phyloP scores from a whole-genome alignment of 192 early-diverging fungal species.

The Podochytrium sp. region DNA sequence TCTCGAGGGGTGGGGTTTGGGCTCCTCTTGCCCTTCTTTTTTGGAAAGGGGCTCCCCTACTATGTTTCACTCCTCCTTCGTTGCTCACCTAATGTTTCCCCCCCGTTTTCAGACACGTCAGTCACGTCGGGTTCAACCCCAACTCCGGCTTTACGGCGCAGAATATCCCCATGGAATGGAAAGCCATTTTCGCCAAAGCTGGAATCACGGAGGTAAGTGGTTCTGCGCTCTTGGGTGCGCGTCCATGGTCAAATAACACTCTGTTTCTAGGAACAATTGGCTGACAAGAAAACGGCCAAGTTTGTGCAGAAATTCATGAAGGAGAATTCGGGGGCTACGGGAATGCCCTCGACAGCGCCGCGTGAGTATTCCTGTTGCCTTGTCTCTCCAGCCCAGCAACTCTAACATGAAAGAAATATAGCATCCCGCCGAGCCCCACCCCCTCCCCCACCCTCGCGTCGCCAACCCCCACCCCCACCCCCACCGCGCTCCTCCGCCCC shows the following conservation, averaged over 20 bases:
- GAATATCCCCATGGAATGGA: conserved; percentile 62
- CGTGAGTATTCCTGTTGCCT: conserved; percentile 14
- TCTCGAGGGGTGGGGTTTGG: too few species aligned
- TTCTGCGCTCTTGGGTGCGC: too few species aligned
- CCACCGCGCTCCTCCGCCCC: conserved; percentile 14
- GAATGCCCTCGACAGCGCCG: conserved; percentile 22
- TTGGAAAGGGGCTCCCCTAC: too few species aligned
- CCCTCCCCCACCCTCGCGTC: conserved; percentile 41
- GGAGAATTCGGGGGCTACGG: conserved; percentile 35
- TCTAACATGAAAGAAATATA: not conserved
- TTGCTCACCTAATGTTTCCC: conserved; percentile 10
- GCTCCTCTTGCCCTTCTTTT: too few species aligned
- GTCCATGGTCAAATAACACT: too few species aligned
- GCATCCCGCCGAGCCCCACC: conserved; percentile 36
- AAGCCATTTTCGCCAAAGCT: conserved; percentile 56
- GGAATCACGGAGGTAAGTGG: conserved; percentile 60
- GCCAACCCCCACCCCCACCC: conserved; percentile 37
- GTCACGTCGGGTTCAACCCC: conserved; percentile 56
- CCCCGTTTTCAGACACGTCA: conserved; percentile 50
- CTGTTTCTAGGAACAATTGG: conserved; percentile 47
- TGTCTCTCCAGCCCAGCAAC: not conserved
- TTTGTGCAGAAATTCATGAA: conserved; percentile 58
- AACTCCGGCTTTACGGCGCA: conserved; percentile 52
- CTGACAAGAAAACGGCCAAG: conserved; percentile 49
- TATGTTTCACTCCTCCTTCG: too few species aligned